A percentile compares a stretch with the other conserved stretches of the same genome.
Evolutionary conservation across 345 rosid species (phyloP).

Genomic region (Salix exigua): DNA sequence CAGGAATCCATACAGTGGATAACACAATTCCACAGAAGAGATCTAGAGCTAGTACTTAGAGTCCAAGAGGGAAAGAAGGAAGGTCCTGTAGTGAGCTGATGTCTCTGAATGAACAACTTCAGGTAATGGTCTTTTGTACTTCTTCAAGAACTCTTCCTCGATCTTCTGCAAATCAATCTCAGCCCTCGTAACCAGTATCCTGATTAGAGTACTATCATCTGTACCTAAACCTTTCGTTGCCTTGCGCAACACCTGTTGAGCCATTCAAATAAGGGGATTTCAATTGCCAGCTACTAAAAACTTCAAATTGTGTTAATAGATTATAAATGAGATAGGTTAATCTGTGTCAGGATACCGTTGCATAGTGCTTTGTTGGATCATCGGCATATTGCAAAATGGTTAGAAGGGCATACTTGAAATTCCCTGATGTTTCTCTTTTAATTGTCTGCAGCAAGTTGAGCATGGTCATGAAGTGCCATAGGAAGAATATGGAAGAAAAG

Average conservation of each 20-base stretch:
- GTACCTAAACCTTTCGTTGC: slow-evolving; percentile 69
- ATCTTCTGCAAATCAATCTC: slow-evolving; percentile 58
- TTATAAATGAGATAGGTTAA: not conserved
- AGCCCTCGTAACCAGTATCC: slow-evolving; percentile 50
- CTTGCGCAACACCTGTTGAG: slow-evolving; percentile 42
- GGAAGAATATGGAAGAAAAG: not conserved
- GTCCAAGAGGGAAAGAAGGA: slow-evolving; percentile 57
- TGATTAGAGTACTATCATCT: slow-evolving; percentile 46
- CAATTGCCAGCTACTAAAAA: not conserved
- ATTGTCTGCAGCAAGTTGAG: slow-evolving; percentile 36
- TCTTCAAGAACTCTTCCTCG: slow-evolving; percentile 42
- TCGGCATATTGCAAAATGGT: slow-evolving; percentile 54
- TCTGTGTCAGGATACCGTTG: slow-evolving; percentile 33
- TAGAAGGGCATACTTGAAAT: slow-evolving; percentile 45
- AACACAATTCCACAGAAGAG: not conserved
- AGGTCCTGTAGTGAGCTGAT: slow-evolving; percentile 48
- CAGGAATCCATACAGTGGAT: not conserved
- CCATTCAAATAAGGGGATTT: not conserved
- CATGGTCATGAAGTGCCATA: not conserved
- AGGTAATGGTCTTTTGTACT: slow-evolving; percentile 42
- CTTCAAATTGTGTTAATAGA: not conserved
- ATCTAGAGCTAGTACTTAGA: slow-evolving; percentile 11
- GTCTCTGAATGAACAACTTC: slow-evolving; percentile 60
- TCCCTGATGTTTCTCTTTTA: slow-evolving; percentile 44
- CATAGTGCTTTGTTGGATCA: slow-evolving; percentile 50